Evolutionary conservation across 2,329 filamentous ascomycete species (phyloP), one percentile per base, ranked within the genome.

Genomic region (Aureobasidium leucospermi): DNA sequence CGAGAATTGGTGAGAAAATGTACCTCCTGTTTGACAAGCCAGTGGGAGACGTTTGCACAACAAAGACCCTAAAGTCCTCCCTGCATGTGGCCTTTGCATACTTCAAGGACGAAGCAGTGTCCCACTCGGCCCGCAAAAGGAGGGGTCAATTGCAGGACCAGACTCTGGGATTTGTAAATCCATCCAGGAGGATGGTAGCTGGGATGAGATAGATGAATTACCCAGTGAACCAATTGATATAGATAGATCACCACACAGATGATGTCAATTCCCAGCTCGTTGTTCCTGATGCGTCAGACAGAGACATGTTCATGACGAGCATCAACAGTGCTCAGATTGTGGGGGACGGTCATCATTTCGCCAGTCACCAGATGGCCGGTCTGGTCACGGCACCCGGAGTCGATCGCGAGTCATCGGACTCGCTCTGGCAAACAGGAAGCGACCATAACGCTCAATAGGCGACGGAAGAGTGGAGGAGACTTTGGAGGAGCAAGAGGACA

Each of bases 71-170:
- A 58, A 41, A 58, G 34, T 16, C 41, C 55, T 58, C 55, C 55
- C 55, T 58, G 55, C 55, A 58, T 58, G 42, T 39, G 31, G 53
- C 6, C 52, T 58, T 42, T 48, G 43, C 55, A 58, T 48, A 32
- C 28, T 34, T 23, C 23, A 15, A 32, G 43, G 6, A 55, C 47
- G 28, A 28, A 8, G n/a, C 28, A 6, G n/a, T 28, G 29, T 34
- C 19, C 43, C 43, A 41, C 43, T 41, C 55, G 55, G 55, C 31
- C 55, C 55, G 55, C 29, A 28, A 48, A 58, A 48, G 28, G 55
- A 58, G 55, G 55, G 55, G 55, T 47, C 43, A 41, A 19, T 47
- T 48, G 42, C 1, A 55, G 10, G 34, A 47, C 42, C 55, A 58
- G 55, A 48, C 43, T 34, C 46, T 43, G 52, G 55, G 23, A 32